Evolutionary conservation across 163 green algal species (phyloP), one percentile per base, ranked within the genome.

Genomic region (Volvox carteri): DNA sequence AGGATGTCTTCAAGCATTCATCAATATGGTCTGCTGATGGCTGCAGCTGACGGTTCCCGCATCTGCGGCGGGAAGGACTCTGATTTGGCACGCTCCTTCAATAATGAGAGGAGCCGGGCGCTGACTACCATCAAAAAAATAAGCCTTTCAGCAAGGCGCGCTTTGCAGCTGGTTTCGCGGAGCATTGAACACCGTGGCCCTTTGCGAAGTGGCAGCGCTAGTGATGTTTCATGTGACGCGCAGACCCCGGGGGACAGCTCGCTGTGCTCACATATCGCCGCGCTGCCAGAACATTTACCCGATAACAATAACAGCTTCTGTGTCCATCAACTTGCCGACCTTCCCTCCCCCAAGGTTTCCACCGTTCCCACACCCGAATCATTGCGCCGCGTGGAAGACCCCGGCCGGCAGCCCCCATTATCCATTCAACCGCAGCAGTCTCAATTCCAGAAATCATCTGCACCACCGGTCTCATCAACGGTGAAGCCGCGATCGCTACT

Each of bases 81-180:
- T 60, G 12, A 79, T 60, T n/a, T 39, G 68, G 12, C 33, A 28
- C 5, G 33, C 4, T 4, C 19, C 68, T 9, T 50, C 21, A 50
- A 14, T 12, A 21, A 9, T 23, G 14, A 54, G 39, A 35, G 56
- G 18, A 33, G 44, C 41, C 39, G 70, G 9, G 56, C 37, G 21
- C 41, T 78, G 39, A 78, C 70, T 16, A 39, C 70, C 1, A 37
- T 78, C 39, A 78, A 56, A 39, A 78, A 78, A 78, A 78, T 78
- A 37, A 2, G 70, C 39, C 16, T 78, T 65, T 81, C 73, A 44
- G 73, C 73, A 44, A 62, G 46, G n/a, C 73, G 73, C 25, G 73
- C 73, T 44, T 44, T 81, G 12, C 18, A 28, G 9, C 28, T 81
- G 30, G 73, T 81, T 44, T 44, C 73, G 30, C 28, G 73, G 25